phyloP scores from a whole-genome alignment of 208 protist species.

The Angomonas desouzai region DNA sequence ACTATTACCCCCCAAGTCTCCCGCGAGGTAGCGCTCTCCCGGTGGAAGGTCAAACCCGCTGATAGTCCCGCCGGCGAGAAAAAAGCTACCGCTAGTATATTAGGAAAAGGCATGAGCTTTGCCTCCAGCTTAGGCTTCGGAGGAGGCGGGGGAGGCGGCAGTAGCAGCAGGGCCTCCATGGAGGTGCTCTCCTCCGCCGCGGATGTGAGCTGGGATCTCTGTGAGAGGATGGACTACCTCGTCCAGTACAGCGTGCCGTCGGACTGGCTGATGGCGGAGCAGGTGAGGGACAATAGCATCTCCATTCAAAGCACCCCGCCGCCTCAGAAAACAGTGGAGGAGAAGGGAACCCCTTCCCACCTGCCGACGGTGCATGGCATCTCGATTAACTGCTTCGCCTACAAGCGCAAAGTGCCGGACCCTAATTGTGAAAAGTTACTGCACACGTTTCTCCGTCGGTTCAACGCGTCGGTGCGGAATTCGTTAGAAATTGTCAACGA shows the following conservation, averaged over 20 bases:
- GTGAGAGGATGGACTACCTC: conserved; percentile 79
- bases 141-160: not conserved
- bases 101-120: conserved; percentile 72
- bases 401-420: conserved; percentile 62
- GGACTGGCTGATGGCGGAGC: conserved; percentile 58
- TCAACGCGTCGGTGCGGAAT: conserved; percentile 72
- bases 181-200: conserved; percentile 18
- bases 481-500: conserved; percentile 49
- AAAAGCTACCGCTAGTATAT: not conserved
- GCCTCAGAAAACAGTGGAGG: conserved; percentile 12
- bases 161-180: conserved; percentile 6
- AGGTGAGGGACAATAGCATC: conserved; percentile 65
- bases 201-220: conserved; percentile 67
- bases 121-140: conserved; percentile 37
- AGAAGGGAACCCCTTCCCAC: not conserved
- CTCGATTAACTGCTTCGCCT: conserved; percentile 76
- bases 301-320: conserved; percentile 72
- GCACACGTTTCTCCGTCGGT: conserved; percentile 70
- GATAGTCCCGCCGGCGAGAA: not conserved
- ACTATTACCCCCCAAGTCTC: conserved; percentile 4
- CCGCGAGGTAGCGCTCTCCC: conserved; percentile 25
- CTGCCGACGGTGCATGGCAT: conserved; percentile 58
- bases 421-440: conserved; percentile 55
- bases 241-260: conserved; percentile 76
- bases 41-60: conserved; percentile 38